These are phyloP conservation scores for Bondarzewia mesenterica DNA, from an alignment of 1,284 basidiomycete genomes.

Conservation along the genomic window DNA sequence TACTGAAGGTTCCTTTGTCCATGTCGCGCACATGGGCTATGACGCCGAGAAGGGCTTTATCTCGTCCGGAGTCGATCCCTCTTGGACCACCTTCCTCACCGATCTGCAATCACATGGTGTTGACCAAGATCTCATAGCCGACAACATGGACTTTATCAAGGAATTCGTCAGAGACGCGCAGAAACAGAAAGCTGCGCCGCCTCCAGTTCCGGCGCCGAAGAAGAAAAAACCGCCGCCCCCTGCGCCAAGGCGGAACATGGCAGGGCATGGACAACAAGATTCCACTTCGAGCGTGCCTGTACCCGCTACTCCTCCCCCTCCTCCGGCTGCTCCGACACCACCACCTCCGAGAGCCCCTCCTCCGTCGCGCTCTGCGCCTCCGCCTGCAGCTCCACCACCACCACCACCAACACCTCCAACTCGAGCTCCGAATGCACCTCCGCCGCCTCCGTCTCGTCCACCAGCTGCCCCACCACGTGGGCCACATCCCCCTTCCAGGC, in stretches of 20 bases:
- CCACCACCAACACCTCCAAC: constrained; percentile 30
- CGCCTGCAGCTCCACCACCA: constrained; percentile 23
- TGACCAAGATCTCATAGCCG: constrained; percentile 49
- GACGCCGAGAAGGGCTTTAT: constrained; percentile 83
- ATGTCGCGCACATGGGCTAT: constrained; percentile 95
- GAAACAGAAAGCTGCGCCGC: constrained; percentile 19
- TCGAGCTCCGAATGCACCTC: constrained; percentile 26
- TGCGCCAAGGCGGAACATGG: constrained; percentile 30
- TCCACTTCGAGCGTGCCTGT: constrained; percentile 8
- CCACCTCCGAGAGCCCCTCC: constrained; percentile 13
- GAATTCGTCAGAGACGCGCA: constrained; percentile 67
- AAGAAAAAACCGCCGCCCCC: constrained; percentile 54
- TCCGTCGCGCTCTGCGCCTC: constrained; percentile 17
- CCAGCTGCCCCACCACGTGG: constrained; percentile 26
- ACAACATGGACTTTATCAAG: constrained; percentile 88
- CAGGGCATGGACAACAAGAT: constrained; percentile 23
- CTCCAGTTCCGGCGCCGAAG: constrained; percentile 20
- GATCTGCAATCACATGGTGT: constrained; percentile 70
- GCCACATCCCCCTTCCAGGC: constrained; percentile 19
- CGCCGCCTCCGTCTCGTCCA: constrained; percentile 20
- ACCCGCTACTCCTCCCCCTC: constrained; percentile 10
- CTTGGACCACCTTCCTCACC: constrained; percentile 77
- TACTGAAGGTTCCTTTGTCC: constrained; percentile 73
- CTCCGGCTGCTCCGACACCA: constrained; percentile 19
- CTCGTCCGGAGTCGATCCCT: constrained; percentile 85